A percentile compares a stretch with the other conserved stretches of the same genome.
phyloP scores from a whole-genome alignment of 495 filamentous ascomycete species.

The Penicillium silybi region DNA sequence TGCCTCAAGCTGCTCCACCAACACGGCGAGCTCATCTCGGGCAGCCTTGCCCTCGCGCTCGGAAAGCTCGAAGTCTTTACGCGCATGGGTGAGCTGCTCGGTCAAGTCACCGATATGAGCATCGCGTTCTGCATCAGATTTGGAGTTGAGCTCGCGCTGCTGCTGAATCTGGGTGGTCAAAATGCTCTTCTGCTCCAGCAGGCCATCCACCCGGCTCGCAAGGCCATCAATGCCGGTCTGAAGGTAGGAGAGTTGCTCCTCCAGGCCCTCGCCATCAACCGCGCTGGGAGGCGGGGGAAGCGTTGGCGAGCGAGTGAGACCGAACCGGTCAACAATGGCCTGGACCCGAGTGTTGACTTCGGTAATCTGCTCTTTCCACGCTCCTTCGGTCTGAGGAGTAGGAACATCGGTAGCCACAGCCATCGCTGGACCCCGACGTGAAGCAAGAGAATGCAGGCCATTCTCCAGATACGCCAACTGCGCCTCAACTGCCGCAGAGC shows the following conservation, averaged over 20 bases:
- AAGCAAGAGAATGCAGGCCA: conserved; percentile 34
- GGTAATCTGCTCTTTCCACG: conserved; percentile 41
- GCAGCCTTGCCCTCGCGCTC: conserved; percentile 35
- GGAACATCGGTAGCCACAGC: background rate
- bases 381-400: conserved; percentile 25
- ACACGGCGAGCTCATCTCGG: conserved; percentile 40
- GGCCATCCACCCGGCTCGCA: conserved; percentile 48
- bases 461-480: conserved; percentile 53
- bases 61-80: conserved; percentile 36
- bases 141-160: conserved; percentile 80
- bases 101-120: conserved; percentile 47
- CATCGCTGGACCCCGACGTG: conserved; percentile 6
- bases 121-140: conserved; percentile 56
- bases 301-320: conserved; percentile 38
- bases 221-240: conserved; percentile 70
- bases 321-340: conserved; percentile 45
- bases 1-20: conserved; percentile 46
- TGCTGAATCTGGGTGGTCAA: conserved; percentile 86
- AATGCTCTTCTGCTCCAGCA: conserved; percentile 81
- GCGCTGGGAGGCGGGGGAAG: conserved; percentile 47
- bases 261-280: conserved; percentile 36
- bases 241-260: conserved; percentile 54
- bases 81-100: conserved; percentile 44
- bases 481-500: conserved; percentile 32
- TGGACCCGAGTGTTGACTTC: conserved; percentile 51